A percentile compares a stretch with the other conserved stretches of the same genome.
Conservation (phyloP, 805 yeast species). For the Yamadazyma kitorensis region DNA sequence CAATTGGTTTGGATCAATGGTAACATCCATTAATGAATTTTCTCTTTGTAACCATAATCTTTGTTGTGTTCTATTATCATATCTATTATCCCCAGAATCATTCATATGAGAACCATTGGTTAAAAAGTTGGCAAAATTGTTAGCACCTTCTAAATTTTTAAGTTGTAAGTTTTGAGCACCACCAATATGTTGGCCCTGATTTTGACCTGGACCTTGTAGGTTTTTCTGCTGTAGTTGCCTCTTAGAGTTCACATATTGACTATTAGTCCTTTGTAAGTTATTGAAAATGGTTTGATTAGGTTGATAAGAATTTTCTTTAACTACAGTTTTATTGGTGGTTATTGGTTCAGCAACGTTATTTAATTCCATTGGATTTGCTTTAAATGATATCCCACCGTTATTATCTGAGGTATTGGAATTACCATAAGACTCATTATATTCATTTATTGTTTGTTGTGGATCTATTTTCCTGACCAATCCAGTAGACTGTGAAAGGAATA, state of each 20-base stretch:
- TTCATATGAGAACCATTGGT: constrained; percentile 9
- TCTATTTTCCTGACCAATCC: constrained; percentile 38
- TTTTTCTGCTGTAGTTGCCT: constrained; percentile 18
- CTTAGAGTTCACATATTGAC: constrained; percentile 28
- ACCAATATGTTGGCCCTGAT: not conserved
- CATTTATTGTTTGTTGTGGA: constrained; percentile 8
- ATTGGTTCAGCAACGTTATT: constrained; percentile 28
- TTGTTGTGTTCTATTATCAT: constrained; percentile 64
- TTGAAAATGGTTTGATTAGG: constrained; percentile 41
- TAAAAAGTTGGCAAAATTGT: constrained; percentile 31
- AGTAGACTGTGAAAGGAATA: constrained; percentile 41
- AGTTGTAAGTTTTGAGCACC: constrained; percentile 3
- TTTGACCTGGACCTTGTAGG: not conserved
- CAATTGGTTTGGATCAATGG: constrained; percentile 27
- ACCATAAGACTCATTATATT: constrained; percentile 2
- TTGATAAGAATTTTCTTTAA: constrained; percentile 39
- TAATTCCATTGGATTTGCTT: constrained; percentile 24
- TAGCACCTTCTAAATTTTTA: constrained; percentile 20
- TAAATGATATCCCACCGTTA: constrained; percentile 32
- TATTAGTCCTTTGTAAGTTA: constrained; percentile 39
- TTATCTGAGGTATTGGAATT: constrained; percentile 2
- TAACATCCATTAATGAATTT: constrained; percentile 61
- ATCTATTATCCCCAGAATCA: constrained; percentile 3
- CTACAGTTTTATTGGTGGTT: constrained; percentile 27
- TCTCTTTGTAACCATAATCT: constrained; percentile 82